These are phyloP conservation scores for Apiospora pterosperma DNA, from an alignment of 2,329 filamentous ascomycete species.

Conservation along the genomic window DNA sequence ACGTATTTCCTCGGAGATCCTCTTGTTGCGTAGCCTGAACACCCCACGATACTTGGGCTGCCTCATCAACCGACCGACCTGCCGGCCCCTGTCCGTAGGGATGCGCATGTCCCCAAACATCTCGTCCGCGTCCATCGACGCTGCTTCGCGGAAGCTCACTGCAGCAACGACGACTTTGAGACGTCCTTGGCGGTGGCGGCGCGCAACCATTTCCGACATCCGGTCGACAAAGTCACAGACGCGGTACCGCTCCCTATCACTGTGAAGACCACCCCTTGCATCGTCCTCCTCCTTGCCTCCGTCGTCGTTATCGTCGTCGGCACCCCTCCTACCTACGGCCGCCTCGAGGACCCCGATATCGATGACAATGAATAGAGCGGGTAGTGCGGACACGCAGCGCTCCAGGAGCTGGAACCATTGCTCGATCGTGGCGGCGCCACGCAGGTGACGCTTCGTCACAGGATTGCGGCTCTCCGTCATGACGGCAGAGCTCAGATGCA, in stretches of 20 bases:
- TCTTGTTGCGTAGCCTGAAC: not conserved
- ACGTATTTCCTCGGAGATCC: not conserved
- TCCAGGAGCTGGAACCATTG: not conserved
- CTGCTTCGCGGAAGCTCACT: not conserved
- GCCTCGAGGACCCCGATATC: not conserved
- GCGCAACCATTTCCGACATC: not conserved
- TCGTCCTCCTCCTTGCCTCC: not conserved
- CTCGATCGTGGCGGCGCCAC: not conserved
- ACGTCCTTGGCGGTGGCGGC: not conserved
- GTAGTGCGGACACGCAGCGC: not conserved
- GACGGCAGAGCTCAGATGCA: not conserved
- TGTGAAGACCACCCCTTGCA: not conserved
- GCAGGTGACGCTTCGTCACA: not conserved
- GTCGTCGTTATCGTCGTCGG: not conserved
- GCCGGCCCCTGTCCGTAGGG: conserved; percentile 8
- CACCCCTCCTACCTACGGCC: not conserved
- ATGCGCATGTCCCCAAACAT: conserved; percentile 5
- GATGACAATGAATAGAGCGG: not conserved
- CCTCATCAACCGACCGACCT: conserved; percentile 8
- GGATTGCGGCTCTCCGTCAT: conserved; percentile 3
- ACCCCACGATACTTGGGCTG: conserved; percentile 7
- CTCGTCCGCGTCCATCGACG: conserved; percentile 3
- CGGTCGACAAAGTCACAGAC: not conserved
- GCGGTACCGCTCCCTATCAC: not conserved
- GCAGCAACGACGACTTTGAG: not conserved